A percentile compares a stretch with the other conserved stretches of the same genome.
phyloP scores from a whole-genome alignment of 768 basidiomycete species.

The Chalciporus piperatus region DNA sequence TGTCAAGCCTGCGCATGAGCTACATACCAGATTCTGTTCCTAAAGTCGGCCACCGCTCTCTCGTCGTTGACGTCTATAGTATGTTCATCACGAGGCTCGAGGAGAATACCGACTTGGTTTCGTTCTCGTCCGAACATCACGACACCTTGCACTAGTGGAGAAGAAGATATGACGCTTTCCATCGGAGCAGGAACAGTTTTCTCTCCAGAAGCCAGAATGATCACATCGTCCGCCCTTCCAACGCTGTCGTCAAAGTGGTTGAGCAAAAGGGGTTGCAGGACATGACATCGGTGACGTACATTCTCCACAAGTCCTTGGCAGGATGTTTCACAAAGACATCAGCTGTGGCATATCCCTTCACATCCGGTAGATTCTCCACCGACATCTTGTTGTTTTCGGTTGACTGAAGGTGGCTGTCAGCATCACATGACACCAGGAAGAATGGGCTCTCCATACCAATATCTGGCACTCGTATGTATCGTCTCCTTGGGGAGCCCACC shows the following conservation, averaged over 20 bases:
- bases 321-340: constrained; percentile 47
- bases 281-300: constrained; percentile 17
- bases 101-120: constrained; percentile 31
- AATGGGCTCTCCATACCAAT: constrained; percentile 26
- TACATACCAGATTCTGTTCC: constrained; percentile 31
- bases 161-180: constrained; percentile 29
- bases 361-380: constrained; percentile 37
- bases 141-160: constrained; percentile 18
- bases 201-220: constrained; percentile 23
- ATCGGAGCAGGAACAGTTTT: constrained; percentile 24
- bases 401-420: constrained; percentile 4
- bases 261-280: no score
- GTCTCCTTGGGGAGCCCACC: constrained; percentile 34
- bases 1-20: neutral
- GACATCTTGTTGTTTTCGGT: constrained; percentile 10
- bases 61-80: constrained; percentile 21
- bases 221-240: constrained; percentile 37
- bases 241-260: constrained; percentile 4
- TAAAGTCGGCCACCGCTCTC: constrained; percentile 26
- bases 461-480: constrained; percentile 37
- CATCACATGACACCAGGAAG: neutral
- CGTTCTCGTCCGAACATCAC: constrained; percentile 37
- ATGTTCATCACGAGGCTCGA: constrained; percentile 23
- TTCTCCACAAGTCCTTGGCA: constrained; percentile 36
- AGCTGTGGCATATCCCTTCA: constrained; percentile 39